Base-by-base conservation (phyloP, 1,139 yeast genomes). In the Debaryomyces psychrophilus region DNA sequence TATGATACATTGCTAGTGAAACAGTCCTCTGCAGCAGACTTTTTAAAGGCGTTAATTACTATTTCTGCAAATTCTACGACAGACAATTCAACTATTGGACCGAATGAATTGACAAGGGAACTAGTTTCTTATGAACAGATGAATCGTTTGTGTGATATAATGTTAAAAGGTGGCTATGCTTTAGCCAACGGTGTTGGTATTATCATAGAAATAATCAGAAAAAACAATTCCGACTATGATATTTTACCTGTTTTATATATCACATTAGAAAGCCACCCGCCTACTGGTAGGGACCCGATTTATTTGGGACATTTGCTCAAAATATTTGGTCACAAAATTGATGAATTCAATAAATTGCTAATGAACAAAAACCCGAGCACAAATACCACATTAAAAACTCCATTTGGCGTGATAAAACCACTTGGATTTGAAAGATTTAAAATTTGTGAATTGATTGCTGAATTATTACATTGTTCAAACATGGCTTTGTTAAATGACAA, bases 101-200 rank as follows among this genome's bases (percentile, higher is more conserved):
- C 99, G 7, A 93, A 93, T 65, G 98, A 93, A 65, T 76, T 93
- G 44, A 90, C 97, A 4, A 77, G 99, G 53, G 93, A 93, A 63
- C 76, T 93, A 45, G 97, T 92, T 8, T 69, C 75, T 1, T 81
- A 88, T 44, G 85, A 83, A 42, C 81, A 82, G 47, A 83, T 90
- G 72, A 75, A 84, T 54, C 71, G 76, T 48, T 71, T 93, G 41
- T 88, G 95, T 44, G 67, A 79, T n/a, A 79, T 87, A 56, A 95
- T 95, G 99, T 75, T 92, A 20, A 72, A 81, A 52, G 98, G 98
- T 14, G 97, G 97, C 4, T 85, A 92, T 39, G 95, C 96, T 4
- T 76, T 93, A 59, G 89, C 96, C 29, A 93, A 93, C 54, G 97
- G 98, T 48, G 99, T 93, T 28, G 97, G 98, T 5, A 90, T 93